Conservation (phyloP, 306 rosid species). For the Acacia confusa region DNA sequence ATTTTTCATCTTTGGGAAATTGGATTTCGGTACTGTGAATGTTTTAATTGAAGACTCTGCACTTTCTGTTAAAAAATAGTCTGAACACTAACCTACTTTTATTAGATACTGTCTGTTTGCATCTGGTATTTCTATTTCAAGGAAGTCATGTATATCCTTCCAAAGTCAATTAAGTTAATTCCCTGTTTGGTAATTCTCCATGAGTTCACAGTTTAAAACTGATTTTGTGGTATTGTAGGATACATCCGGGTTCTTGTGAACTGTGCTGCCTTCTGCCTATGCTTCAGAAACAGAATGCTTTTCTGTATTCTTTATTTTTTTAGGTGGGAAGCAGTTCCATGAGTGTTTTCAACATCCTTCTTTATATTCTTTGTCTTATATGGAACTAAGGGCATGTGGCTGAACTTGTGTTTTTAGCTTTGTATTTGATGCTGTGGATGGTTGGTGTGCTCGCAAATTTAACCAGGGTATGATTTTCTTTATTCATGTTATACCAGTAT, state of each 20-base stretch:
- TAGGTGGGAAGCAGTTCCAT: constrained; percentile 57
- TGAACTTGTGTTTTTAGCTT: constrained; percentile 60
- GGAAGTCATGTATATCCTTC: background rate
- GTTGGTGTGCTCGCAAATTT: constrained; percentile 99
- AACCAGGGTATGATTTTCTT: constrained; percentile 72
- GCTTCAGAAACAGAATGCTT: constrained; percentile 73
- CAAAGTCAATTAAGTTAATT: background rate
- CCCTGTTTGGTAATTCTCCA: constrained; percentile 7
- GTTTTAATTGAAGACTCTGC: background rate
- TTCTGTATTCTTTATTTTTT: constrained; percentile 78
- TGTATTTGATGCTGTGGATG: constrained; percentile 92
- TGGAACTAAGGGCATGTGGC: constrained; percentile 23
- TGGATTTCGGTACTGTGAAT: background rate
- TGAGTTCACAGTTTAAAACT: constrained; percentile 20
- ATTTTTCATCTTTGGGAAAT: background rate
- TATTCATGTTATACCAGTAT: background rate
- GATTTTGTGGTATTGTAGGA: constrained; percentile 55
- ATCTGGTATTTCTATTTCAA: constrained; percentile 18
- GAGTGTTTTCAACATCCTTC: constrained; percentile 19
- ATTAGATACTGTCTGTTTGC: constrained; percentile 30
- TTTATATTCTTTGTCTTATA: background rate
- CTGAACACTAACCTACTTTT: background rate
- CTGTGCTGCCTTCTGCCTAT: constrained; percentile 65
- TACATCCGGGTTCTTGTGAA: constrained; percentile 79
- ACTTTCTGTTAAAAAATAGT: background rate